Evolutionary conservation across 2,329 filamentous ascomycete species (phyloP), one percentile per base, ranked within the genome.

Genomic region (Bertia moriformis): DNA sequence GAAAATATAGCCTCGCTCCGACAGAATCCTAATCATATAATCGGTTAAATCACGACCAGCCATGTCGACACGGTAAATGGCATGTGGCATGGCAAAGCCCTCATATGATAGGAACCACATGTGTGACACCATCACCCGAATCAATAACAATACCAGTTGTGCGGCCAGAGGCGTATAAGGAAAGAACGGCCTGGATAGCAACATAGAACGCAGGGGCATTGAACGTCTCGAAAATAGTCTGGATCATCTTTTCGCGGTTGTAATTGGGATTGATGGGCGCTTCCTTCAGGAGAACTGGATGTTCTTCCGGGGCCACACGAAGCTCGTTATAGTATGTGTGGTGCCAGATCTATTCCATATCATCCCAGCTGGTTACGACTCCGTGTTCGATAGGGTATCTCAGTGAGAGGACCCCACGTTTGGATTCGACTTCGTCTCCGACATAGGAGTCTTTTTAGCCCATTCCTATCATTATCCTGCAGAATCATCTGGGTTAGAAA

Each of bases 241-340:
- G 91, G 55, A 91, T 96, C 91, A 98, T 98, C 87, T 98, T 98
- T 78, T 98, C 91, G 81, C 91, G 85, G 79, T 98, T 98, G 74
- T 85, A 93, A 80, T 96, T 96, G 67, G 91, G 91, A 82, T 98
- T 98, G 82, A 98, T 96, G 55, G 91, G 91, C 57, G 91, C 91
- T 76, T 98, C 91, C 56, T 91, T 98, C 66, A 98, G 78, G 62
- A 98, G 80, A 63, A 96, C 88, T 57, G 91, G 91, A 80, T 98
- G 91, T 83, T 98, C 91, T 78, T 98, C 91, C 57, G 91, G 91
- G 57, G 91, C 91, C 51, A 98, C 91, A 89, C 91, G 89, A 62
- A 98, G 78, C 78, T 98, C 91, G 73, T 98, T 96, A 84, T 96
- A 98, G 79, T 96, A 98, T 63, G 91, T 96, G 85, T 98, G 91